Conservation (phyloP, 805 yeast genomes). For the Komagataella pastoris region DNA sequence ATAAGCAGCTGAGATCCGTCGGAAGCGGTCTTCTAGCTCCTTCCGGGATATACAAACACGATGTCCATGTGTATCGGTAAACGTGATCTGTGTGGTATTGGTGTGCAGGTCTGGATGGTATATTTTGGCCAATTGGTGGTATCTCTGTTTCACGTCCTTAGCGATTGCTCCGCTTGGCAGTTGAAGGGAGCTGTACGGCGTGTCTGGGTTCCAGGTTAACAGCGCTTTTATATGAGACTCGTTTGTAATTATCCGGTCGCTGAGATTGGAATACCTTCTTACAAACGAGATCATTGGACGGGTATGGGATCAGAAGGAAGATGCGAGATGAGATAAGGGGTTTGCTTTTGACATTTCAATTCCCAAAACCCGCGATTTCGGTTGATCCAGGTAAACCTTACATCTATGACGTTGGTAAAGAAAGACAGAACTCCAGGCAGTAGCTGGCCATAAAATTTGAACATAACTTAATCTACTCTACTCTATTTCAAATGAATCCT, state of each 20-base stretch:
- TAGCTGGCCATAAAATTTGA: background rate
- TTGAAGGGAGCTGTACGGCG: background rate
- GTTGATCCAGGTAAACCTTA: slow-evolving; percentile 4
- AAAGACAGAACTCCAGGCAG: background rate
- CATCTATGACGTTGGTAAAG: too few species aligned
- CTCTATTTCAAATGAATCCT: slow-evolving; percentile 1
- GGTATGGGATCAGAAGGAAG: background rate
- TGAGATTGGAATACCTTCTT: slow-evolving; percentile 4
- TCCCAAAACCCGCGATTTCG: slow-evolving; percentile 4
- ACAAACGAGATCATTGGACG: background rate
- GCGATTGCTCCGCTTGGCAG: slow-evolving; percentile 11
- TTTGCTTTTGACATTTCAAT: background rate
- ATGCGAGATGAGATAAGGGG: background rate
- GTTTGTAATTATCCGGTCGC: slow-evolving; percentile 28
- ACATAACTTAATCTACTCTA: background rate
- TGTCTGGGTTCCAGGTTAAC: background rate
- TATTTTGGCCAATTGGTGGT: slow-evolving; percentile 49
- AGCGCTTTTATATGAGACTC: slow-evolving; percentile 25
- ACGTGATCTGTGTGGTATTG: background rate
- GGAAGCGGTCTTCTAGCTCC: slow-evolving; percentile 30
- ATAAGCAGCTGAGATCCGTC: slow-evolving; percentile 44
- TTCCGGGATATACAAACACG: background rate
- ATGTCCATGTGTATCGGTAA: slow-evolving; percentile 3
- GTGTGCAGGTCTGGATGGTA: slow-evolving; percentile 65
- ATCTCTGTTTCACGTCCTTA: slow-evolving; percentile 29